These are phyloP conservation scores for Macrotyloma uniflorum DNA, from an alignment of 306 rosid species.

Conservation along the genomic window DNA sequence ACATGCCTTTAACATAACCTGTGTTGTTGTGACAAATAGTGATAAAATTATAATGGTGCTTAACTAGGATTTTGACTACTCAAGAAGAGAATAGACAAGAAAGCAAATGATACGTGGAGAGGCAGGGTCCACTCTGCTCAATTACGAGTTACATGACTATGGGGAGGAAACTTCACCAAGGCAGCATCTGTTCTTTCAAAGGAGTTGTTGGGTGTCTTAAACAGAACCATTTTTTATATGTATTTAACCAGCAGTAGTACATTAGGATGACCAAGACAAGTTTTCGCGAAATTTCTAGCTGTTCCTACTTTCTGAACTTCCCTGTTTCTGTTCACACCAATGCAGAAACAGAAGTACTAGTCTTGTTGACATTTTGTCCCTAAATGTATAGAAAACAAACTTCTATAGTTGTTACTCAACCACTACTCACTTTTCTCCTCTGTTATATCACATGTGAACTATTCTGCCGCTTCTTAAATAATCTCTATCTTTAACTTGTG, in stretches of 20 bases:
- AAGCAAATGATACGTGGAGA: conserved; percentile 16
- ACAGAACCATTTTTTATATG: not conserved
- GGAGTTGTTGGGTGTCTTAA: conserved; percentile 40
- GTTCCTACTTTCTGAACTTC: conserved; percentile 37
- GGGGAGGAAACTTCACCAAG: conserved; percentile 22
- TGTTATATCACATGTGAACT: conserved; percentile 54
- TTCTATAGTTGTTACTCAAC: conserved; percentile 56
- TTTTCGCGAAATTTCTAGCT: conserved; percentile 44
- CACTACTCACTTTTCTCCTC: conserved; percentile 45
- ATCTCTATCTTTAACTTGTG: conserved; percentile 20
- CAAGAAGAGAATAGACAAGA: conserved; percentile 23
- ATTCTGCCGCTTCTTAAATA: conserved; percentile 28
- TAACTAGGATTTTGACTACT: conserved; percentile 36
- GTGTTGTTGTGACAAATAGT: not conserved
- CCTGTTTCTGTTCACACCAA: conserved; percentile 43
- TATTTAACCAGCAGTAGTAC: conserved; percentile 6
- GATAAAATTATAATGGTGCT: conserved; percentile 19
- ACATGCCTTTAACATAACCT: not conserved
- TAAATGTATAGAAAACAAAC: conserved; percentile 39
- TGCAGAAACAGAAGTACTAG: conserved; percentile 31
- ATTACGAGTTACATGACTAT: conserved; percentile 19
- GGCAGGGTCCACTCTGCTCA: conserved; percentile 14
- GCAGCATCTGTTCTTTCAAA: conserved; percentile 26
- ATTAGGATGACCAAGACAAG: conserved; percentile 29
- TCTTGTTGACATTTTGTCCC: conserved; percentile 45